Evolutionary conservation across 2,329 filamentous ascomycete species (phyloP).

Genomic region (Ophiostoma ips): DNA sequence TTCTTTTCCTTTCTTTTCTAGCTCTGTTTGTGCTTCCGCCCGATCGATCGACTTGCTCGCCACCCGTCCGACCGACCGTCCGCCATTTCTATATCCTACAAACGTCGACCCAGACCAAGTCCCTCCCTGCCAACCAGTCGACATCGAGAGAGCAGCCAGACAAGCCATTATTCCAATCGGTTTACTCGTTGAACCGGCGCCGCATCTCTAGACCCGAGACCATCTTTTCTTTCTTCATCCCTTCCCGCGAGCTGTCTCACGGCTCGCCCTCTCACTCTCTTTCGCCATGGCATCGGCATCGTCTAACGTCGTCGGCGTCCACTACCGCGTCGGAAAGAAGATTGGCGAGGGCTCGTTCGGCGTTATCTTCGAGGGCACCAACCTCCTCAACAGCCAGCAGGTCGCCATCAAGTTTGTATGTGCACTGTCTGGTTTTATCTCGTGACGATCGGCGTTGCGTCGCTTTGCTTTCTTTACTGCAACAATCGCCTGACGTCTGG

Average conservation of each 20-base stretch:
- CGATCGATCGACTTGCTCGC: too few relatives aligned
- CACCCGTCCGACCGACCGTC: too few relatives aligned
- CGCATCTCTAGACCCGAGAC: too few relatives aligned
- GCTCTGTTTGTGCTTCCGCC: too few relatives aligned
- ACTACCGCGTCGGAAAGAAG: constrained; percentile 98
- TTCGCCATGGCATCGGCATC: constrained; percentile 67
- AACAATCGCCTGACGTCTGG: too few relatives aligned
- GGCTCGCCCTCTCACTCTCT: background rate
- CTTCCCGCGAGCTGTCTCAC: background rate
- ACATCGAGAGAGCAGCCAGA: background rate
- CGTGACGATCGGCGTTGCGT: background rate
- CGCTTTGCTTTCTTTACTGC: background rate
- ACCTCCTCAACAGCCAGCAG: constrained; percentile 96
- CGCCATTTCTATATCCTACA: too few relatives aligned
- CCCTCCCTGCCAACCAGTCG: background rate
- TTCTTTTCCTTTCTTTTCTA: too few relatives aligned
- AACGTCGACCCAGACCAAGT: too few relatives aligned
- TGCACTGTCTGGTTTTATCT: constrained; percentile 16
- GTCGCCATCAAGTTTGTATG: constrained; percentile 98
- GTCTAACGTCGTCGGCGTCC: constrained; percentile 95
- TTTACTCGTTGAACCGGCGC: background rate
- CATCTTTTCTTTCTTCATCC: background rate
- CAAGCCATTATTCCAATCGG: background rate
- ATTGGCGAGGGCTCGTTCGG: constrained; percentile 97
- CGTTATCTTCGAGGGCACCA: constrained; percentile 97